Conservation (phyloP, 2,329 filamentous ascomycete species). For the Grosmannia penicillata region DNA sequence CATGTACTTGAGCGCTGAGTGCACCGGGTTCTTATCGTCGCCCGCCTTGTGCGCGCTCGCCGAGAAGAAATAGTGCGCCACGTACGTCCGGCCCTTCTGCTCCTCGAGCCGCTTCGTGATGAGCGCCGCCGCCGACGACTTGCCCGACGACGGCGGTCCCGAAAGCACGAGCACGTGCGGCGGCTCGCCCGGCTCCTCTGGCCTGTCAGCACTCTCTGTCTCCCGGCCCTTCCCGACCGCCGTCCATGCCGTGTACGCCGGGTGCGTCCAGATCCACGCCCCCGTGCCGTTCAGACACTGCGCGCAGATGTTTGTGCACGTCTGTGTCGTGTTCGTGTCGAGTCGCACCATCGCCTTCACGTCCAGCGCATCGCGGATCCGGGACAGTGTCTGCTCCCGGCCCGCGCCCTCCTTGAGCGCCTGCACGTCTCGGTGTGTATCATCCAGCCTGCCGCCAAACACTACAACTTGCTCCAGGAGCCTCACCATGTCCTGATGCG, state of each 20-base stretch:
- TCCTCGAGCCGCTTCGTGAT: neutral
- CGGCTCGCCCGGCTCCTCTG: neutral
- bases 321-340: neutral
- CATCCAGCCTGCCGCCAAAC: too few species aligned
- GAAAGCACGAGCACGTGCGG: neutral
- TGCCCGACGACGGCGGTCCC: neutral
- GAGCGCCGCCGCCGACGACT: neutral
- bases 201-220: neutral
- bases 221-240: neutral
- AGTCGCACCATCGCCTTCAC: neutral
- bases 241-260: neutral
- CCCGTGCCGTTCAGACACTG: neutral
- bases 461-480: too few species aligned
- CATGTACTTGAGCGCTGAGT: neutral
- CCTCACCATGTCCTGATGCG: neutral
- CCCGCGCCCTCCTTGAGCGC: neutral
- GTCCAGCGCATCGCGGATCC: neutral
- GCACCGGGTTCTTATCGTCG: neutral
- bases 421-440: too few species aligned
- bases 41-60: too few species aligned
- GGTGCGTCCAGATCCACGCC: neutral
- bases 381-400: neutral
- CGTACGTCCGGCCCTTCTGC: neutral
- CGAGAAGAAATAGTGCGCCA: neutral
- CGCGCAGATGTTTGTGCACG: neutral